These are phyloP conservation scores for Stenogyne calaminthoides DNA, from an alignment of 305 asterid genomes.

Conservation along the genomic window DNA sequence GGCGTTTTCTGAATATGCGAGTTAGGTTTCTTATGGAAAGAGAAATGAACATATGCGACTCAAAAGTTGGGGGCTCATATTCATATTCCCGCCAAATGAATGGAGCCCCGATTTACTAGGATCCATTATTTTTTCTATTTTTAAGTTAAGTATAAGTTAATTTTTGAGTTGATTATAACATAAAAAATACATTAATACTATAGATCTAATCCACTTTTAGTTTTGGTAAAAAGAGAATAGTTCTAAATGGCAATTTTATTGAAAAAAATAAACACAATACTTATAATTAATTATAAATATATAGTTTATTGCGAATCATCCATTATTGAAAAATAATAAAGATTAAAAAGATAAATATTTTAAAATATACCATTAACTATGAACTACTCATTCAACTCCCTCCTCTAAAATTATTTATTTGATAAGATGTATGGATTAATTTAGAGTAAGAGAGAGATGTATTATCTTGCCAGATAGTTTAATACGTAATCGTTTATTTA, in stretches of 20 bases:
- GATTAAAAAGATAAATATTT: no score
- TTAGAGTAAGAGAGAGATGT: neutral
- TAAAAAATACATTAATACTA: neutral
- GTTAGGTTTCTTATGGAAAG: conserved; percentile 32
- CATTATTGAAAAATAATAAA: no score
- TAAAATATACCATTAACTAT: no score
- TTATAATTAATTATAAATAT: neutral
- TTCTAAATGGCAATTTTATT: neutral
- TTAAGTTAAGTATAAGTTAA: neutral
- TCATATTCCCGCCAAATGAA: conserved; percentile 56
- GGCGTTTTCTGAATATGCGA: conserved; percentile 13
- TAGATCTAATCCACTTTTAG: no score
- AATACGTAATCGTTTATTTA: conserved; percentile 26
- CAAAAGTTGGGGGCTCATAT: conserved; percentile 12
- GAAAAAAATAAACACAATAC: neutral
- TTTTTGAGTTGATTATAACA: neutral
- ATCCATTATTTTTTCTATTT: neutral
- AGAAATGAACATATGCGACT: neutral
- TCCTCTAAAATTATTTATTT: no score
- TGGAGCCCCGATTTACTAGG: conserved; percentile 21
- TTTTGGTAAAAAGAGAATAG: neutral
- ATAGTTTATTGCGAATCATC: no score
- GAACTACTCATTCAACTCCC: no score
- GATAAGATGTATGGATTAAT: no score
- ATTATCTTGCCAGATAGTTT: conserved; percentile 6